Evolutionary conservation across 352 stramenopile species (phyloP), one percentile per base, ranked within the genome.

Genomic region (Pilasporangium apinafurcum): DNA sequence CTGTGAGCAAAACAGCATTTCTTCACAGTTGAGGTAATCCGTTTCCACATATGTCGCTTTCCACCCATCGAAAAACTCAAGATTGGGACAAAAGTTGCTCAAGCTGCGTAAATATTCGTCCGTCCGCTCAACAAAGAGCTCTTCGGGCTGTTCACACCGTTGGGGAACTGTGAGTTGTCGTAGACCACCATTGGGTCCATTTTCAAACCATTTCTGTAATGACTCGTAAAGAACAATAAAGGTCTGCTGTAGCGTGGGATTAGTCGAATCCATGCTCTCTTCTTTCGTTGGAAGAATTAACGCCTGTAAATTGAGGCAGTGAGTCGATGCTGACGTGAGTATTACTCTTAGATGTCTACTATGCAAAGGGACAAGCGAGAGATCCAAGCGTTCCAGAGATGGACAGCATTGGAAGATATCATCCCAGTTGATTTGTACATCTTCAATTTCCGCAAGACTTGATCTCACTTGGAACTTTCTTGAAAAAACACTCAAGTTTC

Each of bases 1-100:
- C 17, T 34, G 30, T 25, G 35, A 32, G 47, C 37, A 47, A 13
- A 54, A 54, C 24, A 54, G 37, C 47, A 54, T 54, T 32, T 54
- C 47, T 3, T 54, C 47, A 26, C 47, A 54, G 26, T 54, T 28
- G 17, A 54, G 29, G 13, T 21, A 54, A 4, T 47, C 30, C 7
- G 13, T 20, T 13, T 54, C 47, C 12, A 43, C 38, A 39, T 48
- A 54, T 26, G 37, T 48, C 10, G 16, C 37, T 22, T 54, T 48
- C 47, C 47, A 54, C 17, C 47, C 47, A 26, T 54, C 47, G 1
- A 54, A 43, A 20, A 42, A 22, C 38, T 54, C 47, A 24, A 54
- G 18, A 26, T 42, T 36, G 9, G 47, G 47, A 46, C 47, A 54
- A 22, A 43, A 37, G 8, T 2, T 33, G 12, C 37, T 32, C 14